Conservation (phyloP, 1,284 basidiomycete species). For the Polyporus tsugae region DNA sequence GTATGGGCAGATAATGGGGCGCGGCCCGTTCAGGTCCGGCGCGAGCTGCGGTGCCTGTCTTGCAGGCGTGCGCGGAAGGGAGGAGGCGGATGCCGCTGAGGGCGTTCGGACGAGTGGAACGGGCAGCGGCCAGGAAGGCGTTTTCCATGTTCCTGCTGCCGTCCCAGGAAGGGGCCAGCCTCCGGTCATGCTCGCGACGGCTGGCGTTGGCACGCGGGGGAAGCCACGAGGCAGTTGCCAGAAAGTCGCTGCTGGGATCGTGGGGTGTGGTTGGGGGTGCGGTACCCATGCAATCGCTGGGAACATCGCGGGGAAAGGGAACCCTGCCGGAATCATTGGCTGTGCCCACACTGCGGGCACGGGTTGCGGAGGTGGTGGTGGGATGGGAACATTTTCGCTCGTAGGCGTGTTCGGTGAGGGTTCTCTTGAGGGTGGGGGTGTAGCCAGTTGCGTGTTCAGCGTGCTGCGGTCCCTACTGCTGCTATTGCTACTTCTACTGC, state of each 20-base stretch:
- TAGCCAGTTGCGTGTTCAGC: not conserved
- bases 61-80: not conserved
- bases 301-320: conserved; percentile 6
- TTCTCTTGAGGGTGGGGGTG: conserved; percentile 8
- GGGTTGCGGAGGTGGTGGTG: not conserved
- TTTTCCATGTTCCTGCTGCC: conserved; percentile 41
- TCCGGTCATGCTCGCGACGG: conserved; percentile 33
- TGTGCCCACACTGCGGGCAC: conserved; percentile 13
- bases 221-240: conserved; percentile 22
- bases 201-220: conserved; percentile 16
- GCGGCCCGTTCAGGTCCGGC: conserved; percentile 10
- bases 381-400: not conserved
- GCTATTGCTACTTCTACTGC: not conserved
- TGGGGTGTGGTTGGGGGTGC: conserved; percentile 37
- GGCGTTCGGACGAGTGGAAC: conserved; percentile 8
- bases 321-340: conserved; percentile 10
- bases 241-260: conserved; percentile 29
- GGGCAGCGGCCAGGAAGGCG: conserved; percentile 27
- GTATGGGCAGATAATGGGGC: conserved; percentile 40
- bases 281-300: conserved; percentile 42
- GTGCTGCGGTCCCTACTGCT: not conserved
- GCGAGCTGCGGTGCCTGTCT: not conserved
- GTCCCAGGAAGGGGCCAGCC: conserved; percentile 43
- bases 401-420: conserved; percentile 1
- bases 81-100: not conserved